Conservation (phyloP, 2,329 filamentous ascomycete species). For the Clonostachys byssicola region DNA sequence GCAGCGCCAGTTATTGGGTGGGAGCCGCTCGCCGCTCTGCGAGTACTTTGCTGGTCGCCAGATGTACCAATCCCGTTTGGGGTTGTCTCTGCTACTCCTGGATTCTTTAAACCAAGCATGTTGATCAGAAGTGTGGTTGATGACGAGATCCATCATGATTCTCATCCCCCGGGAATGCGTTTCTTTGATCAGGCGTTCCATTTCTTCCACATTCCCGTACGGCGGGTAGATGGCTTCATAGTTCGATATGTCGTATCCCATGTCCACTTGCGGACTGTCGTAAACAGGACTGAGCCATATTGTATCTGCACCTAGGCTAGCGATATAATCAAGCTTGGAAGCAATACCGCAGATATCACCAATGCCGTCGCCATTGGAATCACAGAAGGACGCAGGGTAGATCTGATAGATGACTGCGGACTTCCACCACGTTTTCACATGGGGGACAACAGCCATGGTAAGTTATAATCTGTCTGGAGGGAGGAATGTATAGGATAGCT, state of each 20-base stretch:
- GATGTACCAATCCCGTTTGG: conserved; percentile 68
- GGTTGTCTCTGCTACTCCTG: conserved; percentile 52
- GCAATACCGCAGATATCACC: conserved; percentile 62
- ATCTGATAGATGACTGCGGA: conserved; percentile 55
- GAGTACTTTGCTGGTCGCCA: conserved; percentile 49
- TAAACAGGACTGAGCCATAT: conserved; percentile 68
- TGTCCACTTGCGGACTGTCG: conserved; percentile 60
- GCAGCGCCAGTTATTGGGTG: conserved; percentile 72
- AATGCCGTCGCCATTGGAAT: conserved; percentile 53
- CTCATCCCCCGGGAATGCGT: conserved; percentile 62
- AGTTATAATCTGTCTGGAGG: too few relatives aligned
- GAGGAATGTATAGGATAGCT: too few relatives aligned
- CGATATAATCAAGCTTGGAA: conserved; percentile 57
- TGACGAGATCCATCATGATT: conserved; percentile 70
- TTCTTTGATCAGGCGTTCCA: conserved; percentile 56
- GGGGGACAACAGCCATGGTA: too few relatives aligned
- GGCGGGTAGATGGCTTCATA: conserved; percentile 62
- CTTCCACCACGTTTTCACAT: conserved; percentile 44
- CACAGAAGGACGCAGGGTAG: conserved; percentile 54
- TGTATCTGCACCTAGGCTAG: conserved; percentile 56
- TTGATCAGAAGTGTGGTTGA: conserved; percentile 73
- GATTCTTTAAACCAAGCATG: conserved; percentile 70
- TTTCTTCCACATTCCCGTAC: conserved; percentile 64
- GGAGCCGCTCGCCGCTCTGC: conserved; percentile 54
- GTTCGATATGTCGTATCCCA: conserved; percentile 68